These are phyloP conservation scores for Trametopsis cervina DNA, from an alignment of 768 basidiomycete genomes.

Conservation along the genomic window DNA sequence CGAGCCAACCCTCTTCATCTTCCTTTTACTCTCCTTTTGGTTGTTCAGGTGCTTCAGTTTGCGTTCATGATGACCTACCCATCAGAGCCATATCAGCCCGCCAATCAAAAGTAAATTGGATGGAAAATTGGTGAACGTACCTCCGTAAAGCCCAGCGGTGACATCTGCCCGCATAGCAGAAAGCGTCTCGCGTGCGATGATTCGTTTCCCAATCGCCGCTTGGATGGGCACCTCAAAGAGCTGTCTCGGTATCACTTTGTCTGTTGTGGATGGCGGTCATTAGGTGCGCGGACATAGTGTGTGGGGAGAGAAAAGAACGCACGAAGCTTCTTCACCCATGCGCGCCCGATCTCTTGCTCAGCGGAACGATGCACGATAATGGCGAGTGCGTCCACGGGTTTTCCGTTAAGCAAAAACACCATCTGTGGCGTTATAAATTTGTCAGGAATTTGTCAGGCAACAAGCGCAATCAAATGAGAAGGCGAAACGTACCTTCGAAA, in stretches of 20 bases:
- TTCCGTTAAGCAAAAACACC: conserved; percentile 82
- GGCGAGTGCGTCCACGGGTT: conserved; percentile 89
- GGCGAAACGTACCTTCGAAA: conserved; percentile 59
- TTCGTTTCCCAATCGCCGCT: conserved; percentile 79
- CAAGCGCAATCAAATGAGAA: background rate
- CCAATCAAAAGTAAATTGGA: background rate
- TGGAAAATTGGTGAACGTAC: conserved; percentile 28
- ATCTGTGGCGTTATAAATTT: conserved; percentile 56
- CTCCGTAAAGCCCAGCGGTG: conserved; percentile 90
- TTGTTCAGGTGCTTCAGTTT: conserved; percentile 85
- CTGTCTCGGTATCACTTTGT: conserved; percentile 89
- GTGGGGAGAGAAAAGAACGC: conserved; percentile 23
- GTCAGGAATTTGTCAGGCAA: too few species aligned
- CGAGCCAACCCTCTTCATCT: conserved; percentile 81
- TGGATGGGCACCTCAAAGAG: conserved; percentile 95
- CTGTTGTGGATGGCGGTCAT: conserved; percentile 32
- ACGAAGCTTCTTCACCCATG: conserved; percentile 94
- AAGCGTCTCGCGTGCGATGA: conserved; percentile 86
- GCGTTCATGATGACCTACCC: conserved; percentile 78
- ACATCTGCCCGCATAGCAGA: conserved; percentile 87
- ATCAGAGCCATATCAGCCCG: background rate
- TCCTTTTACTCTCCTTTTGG: conserved; percentile 89
- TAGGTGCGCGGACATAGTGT: background rate
- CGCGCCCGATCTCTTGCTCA: conserved; percentile 65
- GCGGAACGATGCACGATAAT: conserved; percentile 83